Conservation (phyloP, 2,329 filamentous ascomycete genomes). For the Thielaviopsis ethacetica region DNA sequence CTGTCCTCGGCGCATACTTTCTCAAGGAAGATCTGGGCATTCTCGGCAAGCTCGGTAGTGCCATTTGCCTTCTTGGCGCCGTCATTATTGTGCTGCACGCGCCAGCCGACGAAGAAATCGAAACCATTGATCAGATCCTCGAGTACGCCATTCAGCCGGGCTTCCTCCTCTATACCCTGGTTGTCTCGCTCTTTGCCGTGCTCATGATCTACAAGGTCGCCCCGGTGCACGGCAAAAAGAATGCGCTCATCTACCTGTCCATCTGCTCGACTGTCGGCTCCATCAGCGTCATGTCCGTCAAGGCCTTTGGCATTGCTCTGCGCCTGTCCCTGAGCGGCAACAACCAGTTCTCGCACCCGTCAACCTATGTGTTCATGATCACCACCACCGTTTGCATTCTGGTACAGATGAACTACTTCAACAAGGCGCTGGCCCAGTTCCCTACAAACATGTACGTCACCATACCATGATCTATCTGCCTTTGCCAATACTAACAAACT, state of each 20-base stretch:
- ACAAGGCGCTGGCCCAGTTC: slow-evolving; percentile 94
- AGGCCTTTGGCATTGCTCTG: slow-evolving; percentile 92
- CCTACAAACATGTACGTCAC: slow-evolving; percentile 83
- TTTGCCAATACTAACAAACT: not conserved
- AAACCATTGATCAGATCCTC: slow-evolving; percentile 83
- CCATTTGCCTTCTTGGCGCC: slow-evolving; percentile 87
- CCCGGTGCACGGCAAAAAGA: slow-evolving; percentile 80
- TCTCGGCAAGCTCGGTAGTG: slow-evolving; percentile 84
- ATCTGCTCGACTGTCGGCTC: slow-evolving; percentile 96
- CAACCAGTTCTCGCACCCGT: slow-evolving; percentile 90
- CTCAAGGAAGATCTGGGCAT: slow-evolving; percentile 79
- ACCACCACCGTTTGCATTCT: slow-evolving; percentile 85
- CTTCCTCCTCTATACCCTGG: slow-evolving; percentile 72
- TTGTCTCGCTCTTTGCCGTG: slow-evolving; percentile 67
- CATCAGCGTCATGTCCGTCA: slow-evolving; percentile 97
- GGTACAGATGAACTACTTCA: slow-evolving; percentile 99
- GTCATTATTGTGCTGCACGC: slow-evolving; percentile 97
- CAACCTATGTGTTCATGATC: slow-evolving; percentile 95
- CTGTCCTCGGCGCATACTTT: slow-evolving; percentile 89
- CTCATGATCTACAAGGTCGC: slow-evolving; percentile 96
- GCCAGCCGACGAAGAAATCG: slow-evolving; percentile 79
- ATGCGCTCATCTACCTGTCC: slow-evolving; percentile 88
- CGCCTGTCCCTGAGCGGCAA: slow-evolving; percentile 87
- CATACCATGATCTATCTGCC: not conserved
- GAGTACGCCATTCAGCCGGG: slow-evolving; percentile 80